Evolutionary conservation across 306 rosid species (phyloP).

Genomic region (Glycyrrhiza uralensis): DNA sequence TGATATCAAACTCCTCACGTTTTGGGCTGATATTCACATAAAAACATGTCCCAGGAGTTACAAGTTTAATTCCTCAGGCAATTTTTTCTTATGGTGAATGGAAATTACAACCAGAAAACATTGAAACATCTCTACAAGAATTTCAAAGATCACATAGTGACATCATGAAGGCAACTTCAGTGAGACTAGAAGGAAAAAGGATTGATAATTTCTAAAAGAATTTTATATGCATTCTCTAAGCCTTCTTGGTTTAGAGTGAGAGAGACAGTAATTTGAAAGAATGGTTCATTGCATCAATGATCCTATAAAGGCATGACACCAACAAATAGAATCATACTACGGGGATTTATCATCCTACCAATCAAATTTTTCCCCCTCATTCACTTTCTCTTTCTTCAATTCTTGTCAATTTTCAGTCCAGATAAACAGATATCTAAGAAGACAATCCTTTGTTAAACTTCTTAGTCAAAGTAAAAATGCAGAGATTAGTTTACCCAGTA

Average conservation of each 20-base stretch:
- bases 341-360: slow-evolving; percentile 1
- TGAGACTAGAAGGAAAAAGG: background rate
- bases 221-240: background rate
- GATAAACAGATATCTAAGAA: slow-evolving; percentile 14
- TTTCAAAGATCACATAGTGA: slow-evolving; percentile 7
- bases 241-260: background rate
- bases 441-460: background rate
- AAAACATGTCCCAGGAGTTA: slow-evolving; percentile 15
- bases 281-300: background rate
- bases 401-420: background rate
- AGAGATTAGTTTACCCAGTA: slow-evolving; percentile 72
- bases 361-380: background rate
- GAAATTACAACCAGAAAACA: slow-evolving; percentile 2
- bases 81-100: background rate
- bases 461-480: background rate
- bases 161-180: background rate
- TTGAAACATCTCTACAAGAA: background rate
- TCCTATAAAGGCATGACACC: background rate
- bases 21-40: background rate
- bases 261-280: background rate
- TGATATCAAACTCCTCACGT: background rate
- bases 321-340: background rate
- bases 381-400: background rate
- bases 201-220: background rate
- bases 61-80: background rate